Evolutionary conservation across 169 alveolate genomes (phyloP), one percentile per base, ranked within the genome.

Genomic region (Eimeria tenella): DNA sequence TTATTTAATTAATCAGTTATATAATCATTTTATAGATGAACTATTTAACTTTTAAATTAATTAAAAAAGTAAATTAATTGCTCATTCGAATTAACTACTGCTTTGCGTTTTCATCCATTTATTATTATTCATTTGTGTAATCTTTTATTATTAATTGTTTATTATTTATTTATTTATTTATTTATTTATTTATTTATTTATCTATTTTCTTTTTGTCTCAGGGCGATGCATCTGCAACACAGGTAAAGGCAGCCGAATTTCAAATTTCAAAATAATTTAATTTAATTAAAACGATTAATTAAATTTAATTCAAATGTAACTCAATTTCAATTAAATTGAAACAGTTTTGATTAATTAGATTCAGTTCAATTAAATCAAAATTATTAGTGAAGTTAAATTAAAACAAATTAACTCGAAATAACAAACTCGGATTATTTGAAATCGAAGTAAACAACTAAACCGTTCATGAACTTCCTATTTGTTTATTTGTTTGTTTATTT

Each of bases 171-270:
- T 1, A 4, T 60, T 60, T 60, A 13, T 60, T 13, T 13, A 60
- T 4, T 19, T 13, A 13, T 19, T 13, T 13, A 19, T 60, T 60
- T 60, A 19, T 13, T 13, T 13, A 60, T 60, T 19, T 60, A 0
- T 19, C 5, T 13, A 13, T 60, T 13, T 19, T 13, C 4, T 60
- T 60, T 13, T 60, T 13, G 21, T n/a, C 8, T 9, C 77, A 68
- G 77, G 77, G 5, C 77, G 77, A 15, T 68, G 77, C 25, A 68
- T 17, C 25, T 68, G 77, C 77, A 68, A 68, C 77, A 68, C 77
- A 68, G 77, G 77, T 68, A n/a, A n/a, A 15, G 42, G 77, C 77
- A 68, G 77, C 25, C 13, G 77, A 60, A n/a, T n/a, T n/a, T n/a
- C n/a, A n/a, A n/a, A n/a, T n/a, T n/a, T n/a, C n/a, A n/a, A n/a